These are phyloP conservation scores for Cladosporium sp. DNA, from an alignment of 2,329 filamentous ascomycete species.

Conservation along the genomic window DNA sequence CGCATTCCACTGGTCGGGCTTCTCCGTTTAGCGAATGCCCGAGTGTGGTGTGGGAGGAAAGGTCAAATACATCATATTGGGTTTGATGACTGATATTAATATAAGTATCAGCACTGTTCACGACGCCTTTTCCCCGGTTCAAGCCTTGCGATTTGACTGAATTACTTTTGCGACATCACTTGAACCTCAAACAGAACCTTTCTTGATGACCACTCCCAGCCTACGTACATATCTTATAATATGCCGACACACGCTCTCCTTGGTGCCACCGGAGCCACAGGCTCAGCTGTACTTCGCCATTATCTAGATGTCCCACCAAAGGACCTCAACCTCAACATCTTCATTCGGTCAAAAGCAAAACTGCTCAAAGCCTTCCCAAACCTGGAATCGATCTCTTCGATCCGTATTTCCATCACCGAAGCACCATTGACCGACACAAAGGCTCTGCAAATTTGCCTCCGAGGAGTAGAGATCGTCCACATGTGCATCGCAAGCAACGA, in stretches of 20 bases:
- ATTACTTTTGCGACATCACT: too few species aligned
- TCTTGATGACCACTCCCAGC: background rate
- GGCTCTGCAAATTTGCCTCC: constrained; percentile 16
- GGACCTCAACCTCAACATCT: constrained; percentile 21
- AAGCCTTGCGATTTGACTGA: too few species aligned
- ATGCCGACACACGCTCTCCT: constrained; percentile 24
- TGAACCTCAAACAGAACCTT: too few species aligned
- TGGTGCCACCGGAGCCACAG: constrained; percentile 24
- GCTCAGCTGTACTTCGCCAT: constrained; percentile 21
- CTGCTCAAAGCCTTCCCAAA: constrained; percentile 19
- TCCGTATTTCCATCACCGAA: constrained; percentile 14
- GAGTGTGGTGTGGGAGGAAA: background rate
- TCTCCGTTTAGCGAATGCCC: background rate
- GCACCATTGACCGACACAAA: constrained; percentile 13
- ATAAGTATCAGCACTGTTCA: too few species aligned
- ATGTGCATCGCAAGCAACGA: constrained; percentile 22
- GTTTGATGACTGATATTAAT: too few species aligned
- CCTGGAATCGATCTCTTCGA: constrained; percentile 14
- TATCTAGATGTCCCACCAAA: constrained; percentile 15
- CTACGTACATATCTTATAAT: background rate
- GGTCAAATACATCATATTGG: background rate
- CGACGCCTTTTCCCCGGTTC: too few species aligned
- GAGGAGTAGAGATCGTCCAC: constrained; percentile 17
- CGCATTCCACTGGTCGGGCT: background rate
- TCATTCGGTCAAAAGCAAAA: constrained; percentile 21